These are phyloP conservation scores for Geosmithia flava DNA, from an alignment of 2,329 filamentous ascomycete species.

Conservation along the genomic window DNA sequence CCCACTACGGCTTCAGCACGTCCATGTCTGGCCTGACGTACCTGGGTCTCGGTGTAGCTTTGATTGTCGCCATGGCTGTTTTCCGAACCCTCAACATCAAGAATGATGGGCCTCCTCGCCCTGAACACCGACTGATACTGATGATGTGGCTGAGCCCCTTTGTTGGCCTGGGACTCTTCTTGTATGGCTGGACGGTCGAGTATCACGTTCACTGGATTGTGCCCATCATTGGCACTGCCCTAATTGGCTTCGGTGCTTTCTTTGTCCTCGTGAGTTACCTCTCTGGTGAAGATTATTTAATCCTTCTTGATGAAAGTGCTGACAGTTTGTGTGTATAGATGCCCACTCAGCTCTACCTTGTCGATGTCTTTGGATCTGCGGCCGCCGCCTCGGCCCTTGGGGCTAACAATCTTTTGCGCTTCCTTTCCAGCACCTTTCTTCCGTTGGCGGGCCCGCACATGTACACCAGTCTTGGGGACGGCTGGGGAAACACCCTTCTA, in stretches of 20 bases:
- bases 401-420: too few relatives aligned
- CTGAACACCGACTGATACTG: constrained; percentile 14
- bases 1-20: constrained; percentile 36
- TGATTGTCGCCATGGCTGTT: constrained; percentile 9
- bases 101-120: constrained; percentile 13
- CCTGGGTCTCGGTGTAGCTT: constrained; percentile 13
- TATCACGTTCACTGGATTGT: constrained; percentile 14
- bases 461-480: constrained; percentile 27
- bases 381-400: constrained; percentile 4
- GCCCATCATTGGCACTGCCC: constrained; percentile 22
- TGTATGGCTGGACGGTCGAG: constrained; percentile 16
- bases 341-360: constrained; percentile 22
- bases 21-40: constrained; percentile 19
- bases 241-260: constrained; percentile 32
- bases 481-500: constrained; percentile 29
- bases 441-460: constrained; percentile 40
- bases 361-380: constrained; percentile 14
- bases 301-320: background rate
- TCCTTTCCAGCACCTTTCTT: constrained; percentile 28
- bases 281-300: too few relatives aligned
- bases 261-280: constrained; percentile 19
- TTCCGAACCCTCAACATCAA: constrained; percentile 13
- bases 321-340: constrained; percentile 13
- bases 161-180: constrained; percentile 12
- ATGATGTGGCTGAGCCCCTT: constrained; percentile 11